Evolutionary conservation across 768 basidiomycete genomes (phyloP).

Genomic region (Hydnomerulius pinastri): DNA sequence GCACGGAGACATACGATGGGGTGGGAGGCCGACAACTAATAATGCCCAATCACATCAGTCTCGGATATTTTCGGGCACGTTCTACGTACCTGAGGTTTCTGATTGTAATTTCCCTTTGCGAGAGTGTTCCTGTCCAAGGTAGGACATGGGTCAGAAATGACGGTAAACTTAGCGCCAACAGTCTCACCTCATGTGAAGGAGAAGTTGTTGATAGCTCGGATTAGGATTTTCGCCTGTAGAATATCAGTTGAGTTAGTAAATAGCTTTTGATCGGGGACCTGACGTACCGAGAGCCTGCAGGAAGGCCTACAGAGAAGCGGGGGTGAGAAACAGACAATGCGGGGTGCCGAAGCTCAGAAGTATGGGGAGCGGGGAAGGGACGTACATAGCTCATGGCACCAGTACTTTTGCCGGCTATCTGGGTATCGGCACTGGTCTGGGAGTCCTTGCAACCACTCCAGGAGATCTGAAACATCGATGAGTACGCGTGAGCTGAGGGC

Average conservation of each 20-base stretch:
- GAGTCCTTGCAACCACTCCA: constrained; percentile 82
- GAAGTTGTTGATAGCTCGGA: constrained; percentile 55
- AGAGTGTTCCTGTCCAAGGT: constrained; percentile 38
- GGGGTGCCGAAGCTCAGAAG: no score
- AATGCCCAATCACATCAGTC: constrained; percentile 7
- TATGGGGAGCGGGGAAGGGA: constrained; percentile 5
- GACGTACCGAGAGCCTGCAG: constrained; percentile 53
- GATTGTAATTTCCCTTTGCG: constrained; percentile 48
- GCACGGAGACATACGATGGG: constrained; percentile 37
- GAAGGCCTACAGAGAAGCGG: constrained; percentile 47
- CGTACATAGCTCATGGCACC: constrained; percentile 82
- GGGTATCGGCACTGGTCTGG: constrained; percentile 80
- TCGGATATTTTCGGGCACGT: background rate
- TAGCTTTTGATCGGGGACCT: background rate
- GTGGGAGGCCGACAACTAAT: constrained; percentile 44
- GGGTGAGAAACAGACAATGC: no score
- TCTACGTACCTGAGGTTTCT: constrained; percentile 52
- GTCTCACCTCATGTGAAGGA: constrained; percentile 44
- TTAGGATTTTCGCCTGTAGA: constrained; percentile 43
- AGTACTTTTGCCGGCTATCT: constrained; percentile 63
- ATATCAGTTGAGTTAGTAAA: background rate
- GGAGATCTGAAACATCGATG: constrained; percentile 54
- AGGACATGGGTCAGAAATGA: background rate
- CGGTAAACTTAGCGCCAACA: background rate
- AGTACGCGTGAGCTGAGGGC: background rate